Evolutionary conservation across 306 rosid genomes (phyloP), one percentile per base, ranked within the genome.

Genomic region (Malus sieversii): DNA sequence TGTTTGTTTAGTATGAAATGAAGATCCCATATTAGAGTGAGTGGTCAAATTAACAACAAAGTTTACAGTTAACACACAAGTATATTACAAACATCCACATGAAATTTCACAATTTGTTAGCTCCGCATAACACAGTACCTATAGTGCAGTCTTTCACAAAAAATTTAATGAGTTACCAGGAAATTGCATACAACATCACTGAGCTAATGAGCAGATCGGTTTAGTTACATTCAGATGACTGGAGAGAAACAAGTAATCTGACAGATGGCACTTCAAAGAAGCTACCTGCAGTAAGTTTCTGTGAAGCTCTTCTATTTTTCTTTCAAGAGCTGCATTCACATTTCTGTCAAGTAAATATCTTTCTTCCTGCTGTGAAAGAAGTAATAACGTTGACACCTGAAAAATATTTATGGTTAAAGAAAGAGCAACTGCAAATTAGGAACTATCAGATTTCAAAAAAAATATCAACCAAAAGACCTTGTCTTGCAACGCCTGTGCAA

Each of bases 291-390:
- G 78, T 78, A 96, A 85, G 86, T 85, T 96, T 84, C 90, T 88
- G 78, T 87, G 91, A 80, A 96, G 99, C 79, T 92, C 98, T 80
- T 92, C 99, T 46, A 72, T 79, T 88, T 88, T 92, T 46, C 74
- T 89, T 85, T 92, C 91, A 79, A 92, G 93, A 75, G 97, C 92
- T 40, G 81, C 83, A 74, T 70, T 87, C 79, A 92, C 96, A 89
- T 96, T 90, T 79, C 89, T 88, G 83, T 92, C 96, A 72, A 96
- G 84, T 70, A 90, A 79, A 85, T 92, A 80, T 75, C 99, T 89
- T 85, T 92, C 99, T 55, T 96, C 99, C 80, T 96, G 92, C 87
- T 96, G 99, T 23, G 99, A 96, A 65, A 96, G 83, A 80, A 90
- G 96, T 83, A 96, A 81, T 76, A 92, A 78, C 59, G 92, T 77